Evolutionary conservation across 148 eudicot species (phyloP), one percentile per base, ranked within the genome.

Genomic region (Gaultheria prostrata): DNA sequence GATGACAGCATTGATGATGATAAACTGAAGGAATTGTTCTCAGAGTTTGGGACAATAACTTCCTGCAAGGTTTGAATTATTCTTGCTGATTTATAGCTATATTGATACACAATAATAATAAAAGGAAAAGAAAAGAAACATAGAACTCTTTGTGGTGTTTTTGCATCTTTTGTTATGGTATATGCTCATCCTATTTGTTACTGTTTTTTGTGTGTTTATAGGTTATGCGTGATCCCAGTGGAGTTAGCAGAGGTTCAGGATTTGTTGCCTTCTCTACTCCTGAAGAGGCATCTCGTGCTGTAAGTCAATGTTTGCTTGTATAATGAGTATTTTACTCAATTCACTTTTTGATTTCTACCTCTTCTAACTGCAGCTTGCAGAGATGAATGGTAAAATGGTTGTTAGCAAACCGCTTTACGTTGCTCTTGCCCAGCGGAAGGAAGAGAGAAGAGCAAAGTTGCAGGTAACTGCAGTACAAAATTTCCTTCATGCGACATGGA

Each of bases 151-250:
- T 6, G 15, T 51, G 13, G 39, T 67, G 43, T 15, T 18, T 26
- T 67, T 67, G 8, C 72, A 15, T 51, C 80, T 39, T 30, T 57
- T 79, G 30, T 30, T 21, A 39, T 35, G 17, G 14, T 78, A 32
- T n/a, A 33, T 57, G 20, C 18, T 59, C 13, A 28, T n/a, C n/a
- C 51, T 32, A 80, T 77, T 67, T 53, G 78, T 28, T 30, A 46
- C 79, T 56, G 6, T 71, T 20, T 73, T 11, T 21, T 26, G 56
- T n/a, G 10, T 33, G 20, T 75, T 76, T 85, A 32, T 89, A 94
- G 97, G 93, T 94, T 56, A 92, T 94, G 97, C 93, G 93, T 28
- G 97, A 94, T 83, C 97, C 94, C 14, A 94, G 85, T 85, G 97
- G 97, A 63, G 83, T 90, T 20, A 94, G 97, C 89, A 89, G 89